Evolutionary conservation across 768 basidiomycete species (phyloP).

Genomic region (Myochromella boudieri): DNA sequence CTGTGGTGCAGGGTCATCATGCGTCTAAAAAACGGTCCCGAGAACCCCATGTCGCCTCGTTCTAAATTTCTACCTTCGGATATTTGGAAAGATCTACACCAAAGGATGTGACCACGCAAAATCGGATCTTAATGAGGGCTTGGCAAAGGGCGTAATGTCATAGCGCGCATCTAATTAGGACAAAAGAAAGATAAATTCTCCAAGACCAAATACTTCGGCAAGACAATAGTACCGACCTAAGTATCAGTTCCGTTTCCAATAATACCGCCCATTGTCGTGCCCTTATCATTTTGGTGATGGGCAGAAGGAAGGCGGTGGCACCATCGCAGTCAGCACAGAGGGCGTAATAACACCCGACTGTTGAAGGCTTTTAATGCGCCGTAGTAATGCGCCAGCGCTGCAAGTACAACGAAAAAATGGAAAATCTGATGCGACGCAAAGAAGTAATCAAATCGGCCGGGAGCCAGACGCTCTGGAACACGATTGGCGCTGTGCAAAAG

Average conservation of each 20-base stretch:
- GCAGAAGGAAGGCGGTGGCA: background rate
- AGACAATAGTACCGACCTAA: conserved; percentile 5
- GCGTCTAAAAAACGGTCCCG: conserved; percentile 19
- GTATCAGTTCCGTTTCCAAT: background rate
- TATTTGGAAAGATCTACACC: background rate
- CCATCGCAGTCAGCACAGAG: conserved; percentile 19
- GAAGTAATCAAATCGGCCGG: conserved; percentile 79
- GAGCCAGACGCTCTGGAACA: conserved; percentile 72
- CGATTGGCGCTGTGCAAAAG: conserved; percentile 68
- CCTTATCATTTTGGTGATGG: background rate
- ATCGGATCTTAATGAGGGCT: background rate
- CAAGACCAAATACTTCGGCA: conserved; percentile 5
- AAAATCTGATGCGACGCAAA: conserved; percentile 90
- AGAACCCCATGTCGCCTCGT: conserved; percentile 28
- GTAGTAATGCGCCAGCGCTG: conserved; percentile 66
- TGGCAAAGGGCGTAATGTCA: background rate
- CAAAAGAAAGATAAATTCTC: background rate
- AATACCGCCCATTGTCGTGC: background rate
- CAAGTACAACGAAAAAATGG: conserved; percentile 75
- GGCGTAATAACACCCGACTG: conserved; percentile 50
- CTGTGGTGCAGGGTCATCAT: conserved; percentile 11
- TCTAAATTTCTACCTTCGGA: background rate
- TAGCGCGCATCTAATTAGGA: background rate
- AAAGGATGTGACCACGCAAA: background rate
- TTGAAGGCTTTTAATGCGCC: conserved; percentile 55